Percentiles rank a stretch among this genome's conserved stretches.
phyloP scores from a whole-genome alignment of 139 green algal genomes.

The Pseudopediastrum boryanum region DNA sequence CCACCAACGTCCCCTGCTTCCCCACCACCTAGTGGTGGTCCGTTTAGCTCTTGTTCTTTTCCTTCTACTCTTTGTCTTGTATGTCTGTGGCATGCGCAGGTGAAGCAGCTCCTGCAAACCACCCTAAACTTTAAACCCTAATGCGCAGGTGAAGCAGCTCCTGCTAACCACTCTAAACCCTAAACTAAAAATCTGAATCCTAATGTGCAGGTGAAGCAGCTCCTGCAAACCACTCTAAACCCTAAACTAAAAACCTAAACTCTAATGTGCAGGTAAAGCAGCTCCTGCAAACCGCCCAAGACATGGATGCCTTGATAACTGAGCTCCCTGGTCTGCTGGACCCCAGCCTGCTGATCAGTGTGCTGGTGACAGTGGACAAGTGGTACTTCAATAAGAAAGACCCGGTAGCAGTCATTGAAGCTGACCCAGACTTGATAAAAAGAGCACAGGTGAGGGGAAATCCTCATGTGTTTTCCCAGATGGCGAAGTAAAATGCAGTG shows the following conservation, averaged over 20 bases:
- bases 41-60: too few relatives aligned
- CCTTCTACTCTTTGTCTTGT: too few relatives aligned
- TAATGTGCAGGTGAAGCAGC: conserved; percentile 36
- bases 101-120: not conserved
- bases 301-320: conserved; percentile 34
- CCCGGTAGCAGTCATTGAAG: conserved; percentile 43
- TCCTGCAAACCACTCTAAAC: conserved; percentile 37
- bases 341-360: conserved; percentile 26
- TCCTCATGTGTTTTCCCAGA: not conserved
- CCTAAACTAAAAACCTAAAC: not conserved
- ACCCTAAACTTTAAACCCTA: not conserved
- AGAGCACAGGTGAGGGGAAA: conserved; percentile 38
- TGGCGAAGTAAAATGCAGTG: not conserved
- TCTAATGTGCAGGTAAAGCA: conserved; percentile 28
- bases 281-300: conserved; percentile 33
- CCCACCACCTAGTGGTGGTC: too few relatives aligned
- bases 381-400: conserved; percentile 44
- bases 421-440: conserved; percentile 44
- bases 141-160: not conserved
- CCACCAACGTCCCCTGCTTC: too few relatives aligned
- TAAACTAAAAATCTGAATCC: not conserved
- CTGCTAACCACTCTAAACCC: not conserved
- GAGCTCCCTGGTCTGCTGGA: conserved; percentile 43
- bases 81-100: too few relatives aligned
- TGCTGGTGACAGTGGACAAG: conserved; percentile 53